Percentiles rank a stretch among this genome's conserved stretches.
Conservation (phyloP, 805 yeast genomes). For the Candida wancherniae region DNA sequence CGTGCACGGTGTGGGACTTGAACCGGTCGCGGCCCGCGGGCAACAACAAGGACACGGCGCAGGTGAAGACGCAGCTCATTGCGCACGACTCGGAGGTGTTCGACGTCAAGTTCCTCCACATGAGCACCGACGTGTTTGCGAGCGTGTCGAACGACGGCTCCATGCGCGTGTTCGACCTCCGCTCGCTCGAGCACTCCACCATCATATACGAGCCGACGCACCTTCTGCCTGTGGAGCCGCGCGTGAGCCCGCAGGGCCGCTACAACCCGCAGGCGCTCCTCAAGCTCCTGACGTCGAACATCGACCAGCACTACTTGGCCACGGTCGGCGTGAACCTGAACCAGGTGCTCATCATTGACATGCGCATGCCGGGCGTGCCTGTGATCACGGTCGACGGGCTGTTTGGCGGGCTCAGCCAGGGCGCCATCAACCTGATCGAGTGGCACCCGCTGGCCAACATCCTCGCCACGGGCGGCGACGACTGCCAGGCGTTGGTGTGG, state of each 20-base stretch:
- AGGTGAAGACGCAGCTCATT: slow-evolving; percentile 86
- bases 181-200: slow-evolving; percentile 89
- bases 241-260: slow-evolving; percentile 2
- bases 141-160: slow-evolving; percentile 96
- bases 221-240: neutral
- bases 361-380: slow-evolving; percentile 85
- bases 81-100: slow-evolving; percentile 96
- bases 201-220: slow-evolving; percentile 78
- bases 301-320: slow-evolving; percentile 79
- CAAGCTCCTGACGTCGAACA: slow-evolving; percentile 70
- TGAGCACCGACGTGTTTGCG: slow-evolving; percentile 73
- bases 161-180: slow-evolving; percentile 83
- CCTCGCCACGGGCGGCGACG: slow-evolving; percentile 63
- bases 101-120: slow-evolving; percentile 81
- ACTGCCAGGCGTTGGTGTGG: slow-evolving; percentile 69
- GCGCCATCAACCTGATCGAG: slow-evolving; percentile 63
- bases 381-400: slow-evolving; percentile 59
- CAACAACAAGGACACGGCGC: slow-evolving; percentile 39
- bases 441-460: slow-evolving; percentile 81
- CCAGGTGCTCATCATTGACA: slow-evolving; percentile 66
- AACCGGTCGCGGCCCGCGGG: slow-evolving; percentile 23
- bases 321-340: slow-evolving; percentile 71
- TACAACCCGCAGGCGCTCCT: slow-evolving; percentile 55
- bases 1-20: slow-evolving; percentile 95
- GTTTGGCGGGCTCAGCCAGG: slow-evolving; percentile 44